Evolutionary conservation across 805 yeast genomes (phyloP), one percentile per base, ranked within the genome.

Genomic region (Ogataea methylovora): DNA sequence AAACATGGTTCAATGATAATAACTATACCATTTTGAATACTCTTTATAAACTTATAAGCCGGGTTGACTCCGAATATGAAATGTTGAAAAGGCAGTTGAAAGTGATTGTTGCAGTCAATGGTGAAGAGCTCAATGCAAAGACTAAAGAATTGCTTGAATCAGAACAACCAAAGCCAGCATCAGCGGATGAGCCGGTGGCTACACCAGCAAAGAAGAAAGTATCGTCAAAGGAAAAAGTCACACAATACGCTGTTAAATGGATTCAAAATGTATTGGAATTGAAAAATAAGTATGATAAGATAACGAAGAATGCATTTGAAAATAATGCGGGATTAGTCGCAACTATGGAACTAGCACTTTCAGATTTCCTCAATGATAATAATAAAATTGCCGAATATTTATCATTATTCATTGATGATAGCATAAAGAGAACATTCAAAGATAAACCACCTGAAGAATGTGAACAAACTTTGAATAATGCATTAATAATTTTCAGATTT

Each of bases 161-260:
- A 20, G 42, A 45, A 45, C 51, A 33, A 15, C 23, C 40, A 48
- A 32, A 38, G 28, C 15, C 8, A 25, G 21, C 40, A 9, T 4
- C 22, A 17, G 14, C 27, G 15, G 17, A 13, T n/a, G 15, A 12
- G 24, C 22, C 14, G 37, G n/a, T 24, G 27, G 30, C 29, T 10
- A 36, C 33, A 45, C 46, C 30, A 43, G 43, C 34, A 33, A 41
- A 36, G 35, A 45, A 27, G 37, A 50, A 14, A 49, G 39, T 34
- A 14, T 34, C 37, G 27, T 25, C 36, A 33, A 45, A 62, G 43
- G 60, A 68, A 48, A 44, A 49, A 31, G 58, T 69, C 38, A 55
- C 78, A 8, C 59, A 63, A 33, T 71, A 69, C 44, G 92, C 94
- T 0, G 65, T 73, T 3, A 63, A 65, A 34, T 87, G 94, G 90